phyloP scores from a whole-genome alignment of 441 rosid genomes.

The Lagerstroemia fauriei region DNA sequence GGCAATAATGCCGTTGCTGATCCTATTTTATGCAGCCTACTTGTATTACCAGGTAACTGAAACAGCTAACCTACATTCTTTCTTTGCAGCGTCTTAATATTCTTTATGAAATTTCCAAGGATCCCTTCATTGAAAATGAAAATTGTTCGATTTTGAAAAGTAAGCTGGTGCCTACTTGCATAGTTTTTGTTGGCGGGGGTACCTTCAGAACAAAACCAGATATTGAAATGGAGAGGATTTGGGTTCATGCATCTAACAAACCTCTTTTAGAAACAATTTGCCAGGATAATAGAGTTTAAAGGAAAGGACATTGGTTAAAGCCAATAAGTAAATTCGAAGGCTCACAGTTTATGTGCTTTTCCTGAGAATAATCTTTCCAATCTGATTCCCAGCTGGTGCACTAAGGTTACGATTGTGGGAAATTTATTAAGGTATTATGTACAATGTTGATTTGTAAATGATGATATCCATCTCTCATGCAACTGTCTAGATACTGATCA shows the following conservation, averaged over 20 bases:
- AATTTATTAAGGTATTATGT: too few relatives aligned
- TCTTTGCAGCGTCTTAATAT: neutral
- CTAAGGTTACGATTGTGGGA: too few relatives aligned
- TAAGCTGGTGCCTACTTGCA: neutral
- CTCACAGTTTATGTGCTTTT: neutral
- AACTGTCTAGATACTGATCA: neutral
- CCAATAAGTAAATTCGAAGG: neutral
- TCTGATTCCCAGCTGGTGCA: too few relatives aligned
- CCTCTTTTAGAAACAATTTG: neutral
- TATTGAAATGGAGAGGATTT: neutral
- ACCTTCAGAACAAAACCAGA: neutral
- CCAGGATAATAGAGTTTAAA: neutral
- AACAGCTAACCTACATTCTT: slow-evolving; percentile 6
- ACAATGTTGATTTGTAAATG: neutral
- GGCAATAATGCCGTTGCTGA: slow-evolving; percentile 97
- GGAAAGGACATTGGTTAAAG: neutral
- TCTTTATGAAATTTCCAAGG: neutral
- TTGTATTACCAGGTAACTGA: slow-evolving; percentile 86
- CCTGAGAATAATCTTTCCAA: neutral
- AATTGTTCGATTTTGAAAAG: neutral
- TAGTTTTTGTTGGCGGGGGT: neutral
- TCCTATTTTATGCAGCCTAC: slow-evolving; percentile 87
- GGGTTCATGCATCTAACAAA: neutral
- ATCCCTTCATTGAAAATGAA: neutral
- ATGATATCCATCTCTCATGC: neutral